These are phyloP conservation scores for Talaromyces funiculosus DNA, from an alignment of 2,329 filamentous ascomycete genomes.

Conservation along the genomic window DNA sequence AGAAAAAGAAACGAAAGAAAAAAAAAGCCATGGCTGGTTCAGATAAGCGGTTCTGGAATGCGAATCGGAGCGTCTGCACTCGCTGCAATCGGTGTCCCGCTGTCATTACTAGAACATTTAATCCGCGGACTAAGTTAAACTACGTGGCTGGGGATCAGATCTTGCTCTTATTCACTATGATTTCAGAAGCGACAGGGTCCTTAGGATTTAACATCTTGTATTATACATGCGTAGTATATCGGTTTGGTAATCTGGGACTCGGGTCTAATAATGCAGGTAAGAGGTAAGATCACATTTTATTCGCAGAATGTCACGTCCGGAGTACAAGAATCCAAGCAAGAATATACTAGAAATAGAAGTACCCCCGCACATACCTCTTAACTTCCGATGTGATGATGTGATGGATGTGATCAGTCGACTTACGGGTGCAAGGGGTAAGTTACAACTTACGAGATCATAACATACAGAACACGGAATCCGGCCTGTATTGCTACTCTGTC, in stretches of 20 bases:
- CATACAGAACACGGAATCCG: not conserved
- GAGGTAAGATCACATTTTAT: not conserved
- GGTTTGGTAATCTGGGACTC: not conserved
- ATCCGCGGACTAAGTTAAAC: too few relatives aligned
- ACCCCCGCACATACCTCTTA: not conserved
- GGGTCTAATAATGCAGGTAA: not conserved
- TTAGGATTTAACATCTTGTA: not conserved
- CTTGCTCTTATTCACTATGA: not conserved
- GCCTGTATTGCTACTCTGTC: not conserved
- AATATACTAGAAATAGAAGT: not conserved
- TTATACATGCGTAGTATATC: not conserved
- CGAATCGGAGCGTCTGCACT: not conserved
- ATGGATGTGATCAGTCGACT: not conserved
- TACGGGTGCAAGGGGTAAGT: not conserved
- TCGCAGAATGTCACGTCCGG: not conserved
- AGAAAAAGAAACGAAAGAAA: not conserved
- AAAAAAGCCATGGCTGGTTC: not conserved
- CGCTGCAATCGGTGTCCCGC: not conserved
- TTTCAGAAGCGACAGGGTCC: not conserved
- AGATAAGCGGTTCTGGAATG: not conserved
- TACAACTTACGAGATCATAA: not conserved
- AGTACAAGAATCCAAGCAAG: not conserved
- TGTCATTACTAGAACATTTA: too few relatives aligned
- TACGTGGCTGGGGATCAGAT: not conserved
- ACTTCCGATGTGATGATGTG: not conserved